Evolutionary conservation across 2,329 filamentous ascomycete genomes (phyloP).

Genomic region (Aspergillus pseudoviridinutans): DNA sequence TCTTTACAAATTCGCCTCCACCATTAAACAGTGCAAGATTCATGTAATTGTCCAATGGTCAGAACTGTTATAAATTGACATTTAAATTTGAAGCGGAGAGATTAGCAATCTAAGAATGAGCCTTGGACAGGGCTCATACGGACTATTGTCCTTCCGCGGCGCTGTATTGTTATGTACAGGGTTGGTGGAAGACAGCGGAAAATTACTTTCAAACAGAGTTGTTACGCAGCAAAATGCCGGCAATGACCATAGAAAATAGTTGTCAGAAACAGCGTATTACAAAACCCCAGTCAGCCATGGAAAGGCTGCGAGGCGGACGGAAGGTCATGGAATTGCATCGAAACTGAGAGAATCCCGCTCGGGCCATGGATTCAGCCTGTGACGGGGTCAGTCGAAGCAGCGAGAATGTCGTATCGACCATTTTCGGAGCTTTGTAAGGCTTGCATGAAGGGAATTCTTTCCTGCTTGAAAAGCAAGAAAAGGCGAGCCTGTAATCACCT

Average conservation of each 20-base stretch:
- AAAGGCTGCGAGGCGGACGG: conserved; percentile 29
- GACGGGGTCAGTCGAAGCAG: conserved; percentile 12
- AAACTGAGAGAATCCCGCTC: conserved; percentile 23
- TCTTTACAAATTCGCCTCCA: background rate
- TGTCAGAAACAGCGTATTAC: conserved; percentile 4
- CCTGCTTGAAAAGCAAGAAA: conserved; percentile 8
- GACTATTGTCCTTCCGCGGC: background rate
- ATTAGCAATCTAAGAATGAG: background rate
- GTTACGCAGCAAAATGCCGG: background rate
- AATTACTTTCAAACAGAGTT: background rate
- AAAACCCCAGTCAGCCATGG: conserved; percentile 14
- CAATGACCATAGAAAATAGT: background rate
- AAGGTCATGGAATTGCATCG: conserved; percentile 27
- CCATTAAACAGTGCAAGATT: background rate
- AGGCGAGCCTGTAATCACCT: background rate
- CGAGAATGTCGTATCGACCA: conserved; percentile 10
- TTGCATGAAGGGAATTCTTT: background rate
- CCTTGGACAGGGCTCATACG: no score
- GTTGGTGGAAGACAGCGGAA: background rate
- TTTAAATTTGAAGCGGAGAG: background rate
- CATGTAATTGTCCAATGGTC: background rate
- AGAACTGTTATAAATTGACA: background rate
- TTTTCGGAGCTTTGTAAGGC: background rate
- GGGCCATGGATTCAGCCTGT: conserved; percentile 21
- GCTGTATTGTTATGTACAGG: background rate